These are phyloP conservation scores for Zancudomyces culisetae DNA, from an alignment of 371 early-diverging fungal genomes.

Conservation along the genomic window DNA sequence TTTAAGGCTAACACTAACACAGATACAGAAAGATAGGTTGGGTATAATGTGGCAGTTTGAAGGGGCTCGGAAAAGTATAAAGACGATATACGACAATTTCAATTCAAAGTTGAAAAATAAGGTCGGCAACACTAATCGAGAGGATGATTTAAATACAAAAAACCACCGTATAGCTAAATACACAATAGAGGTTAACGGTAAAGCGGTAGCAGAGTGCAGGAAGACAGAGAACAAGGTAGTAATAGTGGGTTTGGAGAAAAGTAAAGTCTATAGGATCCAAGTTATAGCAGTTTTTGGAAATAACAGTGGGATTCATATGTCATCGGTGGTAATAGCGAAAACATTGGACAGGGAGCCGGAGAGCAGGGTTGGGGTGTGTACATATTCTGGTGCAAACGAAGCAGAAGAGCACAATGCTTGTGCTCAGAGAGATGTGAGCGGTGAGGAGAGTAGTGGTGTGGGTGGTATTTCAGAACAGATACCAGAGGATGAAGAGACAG, in stretches of 20 bases:
- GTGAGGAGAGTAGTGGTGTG: no score
- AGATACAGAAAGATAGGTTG: background rate
- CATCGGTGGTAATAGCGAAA: background rate
- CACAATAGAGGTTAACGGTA: background rate
- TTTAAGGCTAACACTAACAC: background rate
- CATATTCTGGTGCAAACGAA: no score
- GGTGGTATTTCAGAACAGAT: no score
- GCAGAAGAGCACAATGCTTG: no score
- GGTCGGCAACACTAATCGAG: background rate
- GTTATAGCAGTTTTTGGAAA: background rate
- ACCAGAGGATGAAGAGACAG: no score
- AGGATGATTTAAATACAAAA: background rate
- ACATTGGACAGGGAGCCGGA: background rate
- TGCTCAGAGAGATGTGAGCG: no score
- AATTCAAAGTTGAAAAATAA: background rate
- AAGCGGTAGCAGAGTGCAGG: background rate
- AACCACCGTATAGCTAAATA: background rate
- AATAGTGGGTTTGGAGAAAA: background rate
- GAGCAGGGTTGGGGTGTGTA: no score
- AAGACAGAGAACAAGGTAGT: background rate
- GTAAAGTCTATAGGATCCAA: constrained; percentile 1
- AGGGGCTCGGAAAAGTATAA: background rate
- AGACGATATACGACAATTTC: background rate
- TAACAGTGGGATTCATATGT: background rate
- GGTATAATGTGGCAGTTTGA: constrained; percentile 2